Conservation (phyloP, 2,329 filamentous ascomycete genomes). For the Claviceps pusilla region DNA sequence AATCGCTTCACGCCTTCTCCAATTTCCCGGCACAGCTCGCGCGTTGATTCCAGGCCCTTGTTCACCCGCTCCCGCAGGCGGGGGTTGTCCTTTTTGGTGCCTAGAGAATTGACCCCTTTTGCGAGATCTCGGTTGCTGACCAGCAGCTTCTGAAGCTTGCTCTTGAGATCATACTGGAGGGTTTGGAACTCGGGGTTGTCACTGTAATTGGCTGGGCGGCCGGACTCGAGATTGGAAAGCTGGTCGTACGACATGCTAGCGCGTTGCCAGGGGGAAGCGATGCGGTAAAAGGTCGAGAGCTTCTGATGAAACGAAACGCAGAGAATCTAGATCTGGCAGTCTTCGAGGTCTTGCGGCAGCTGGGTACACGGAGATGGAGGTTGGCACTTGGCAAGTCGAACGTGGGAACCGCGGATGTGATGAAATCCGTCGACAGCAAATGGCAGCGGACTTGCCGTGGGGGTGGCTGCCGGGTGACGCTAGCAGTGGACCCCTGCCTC, state of each 20-base stretch:
- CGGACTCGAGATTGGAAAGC: conserved; percentile 67
- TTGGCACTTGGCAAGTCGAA: not conserved
- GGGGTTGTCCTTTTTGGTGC: conserved; percentile 82
- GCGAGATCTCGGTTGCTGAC: conserved; percentile 75
- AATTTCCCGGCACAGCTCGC: conserved; percentile 74
- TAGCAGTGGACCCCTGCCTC: not conserved
- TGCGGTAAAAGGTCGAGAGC: not conserved
- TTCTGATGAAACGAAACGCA: not conserved
- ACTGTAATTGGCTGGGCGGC: conserved; percentile 61
- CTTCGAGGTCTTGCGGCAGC: not conserved
- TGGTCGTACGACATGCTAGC: conserved; percentile 76
- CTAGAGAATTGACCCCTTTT: conserved; percentile 71
- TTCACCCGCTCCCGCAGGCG: conserved; percentile 82
- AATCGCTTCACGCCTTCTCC: conserved; percentile 90
- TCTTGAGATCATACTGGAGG: conserved; percentile 68
- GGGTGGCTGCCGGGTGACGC: not conserved
- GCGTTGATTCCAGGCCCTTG: conserved; percentile 72
- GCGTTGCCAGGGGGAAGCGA: not conserved
- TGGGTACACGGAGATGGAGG: not conserved
- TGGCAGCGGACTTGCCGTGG: not conserved
- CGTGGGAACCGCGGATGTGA: not conserved
- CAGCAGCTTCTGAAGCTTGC: conserved; percentile 77
- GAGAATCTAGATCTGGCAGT: not conserved
- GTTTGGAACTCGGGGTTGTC: conserved; percentile 88
- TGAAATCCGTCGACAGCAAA: not conserved